These are phyloP conservation scores for Hibiscus trionum DNA, from an alignment of 345 rosid species.

Conservation along the genomic window DNA sequence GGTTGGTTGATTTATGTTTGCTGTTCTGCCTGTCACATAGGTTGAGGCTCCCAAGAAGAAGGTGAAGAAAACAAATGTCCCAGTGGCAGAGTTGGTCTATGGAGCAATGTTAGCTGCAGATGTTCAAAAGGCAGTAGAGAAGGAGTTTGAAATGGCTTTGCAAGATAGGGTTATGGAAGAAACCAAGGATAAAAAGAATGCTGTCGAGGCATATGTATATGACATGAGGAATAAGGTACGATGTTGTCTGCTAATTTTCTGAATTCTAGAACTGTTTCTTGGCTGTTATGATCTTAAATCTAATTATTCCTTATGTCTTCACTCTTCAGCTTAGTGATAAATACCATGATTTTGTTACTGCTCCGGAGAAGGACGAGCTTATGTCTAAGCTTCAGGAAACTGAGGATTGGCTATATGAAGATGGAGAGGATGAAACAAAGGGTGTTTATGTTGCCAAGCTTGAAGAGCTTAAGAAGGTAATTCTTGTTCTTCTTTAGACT, in stretches of 20 bases:
- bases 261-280: background rate
- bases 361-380: slow-evolving; percentile 60
- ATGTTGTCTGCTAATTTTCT: background rate
- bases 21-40: slow-evolving; percentile 23
- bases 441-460: slow-evolving; percentile 92
- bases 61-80: slow-evolving; percentile 75
- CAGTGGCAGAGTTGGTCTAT: slow-evolving; percentile 59
- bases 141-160: slow-evolving; percentile 97
- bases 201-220: slow-evolving; percentile 93
- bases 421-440: slow-evolving; percentile 96
- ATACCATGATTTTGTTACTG: slow-evolving; percentile 67
- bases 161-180: slow-evolving; percentile 99
- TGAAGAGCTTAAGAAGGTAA: slow-evolving; percentile 91
- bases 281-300: background rate
- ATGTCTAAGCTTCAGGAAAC: slow-evolving; percentile 58
- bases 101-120: slow-evolving; percentile 64
- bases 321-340: slow-evolving; percentile 76
- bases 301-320: slow-evolving; percentile 20
- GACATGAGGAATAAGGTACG: slow-evolving; percentile 92
- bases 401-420: slow-evolving; percentile 97
- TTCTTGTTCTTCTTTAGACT: background rate
- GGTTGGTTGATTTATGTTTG: background rate
- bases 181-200: slow-evolving; percentile 91
- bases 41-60: slow-evolving; percentile 82
- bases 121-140: slow-evolving; percentile 79